Conservation (phyloP, 164 flowering plant genomes). For the Houttuynia cordata region DNA sequence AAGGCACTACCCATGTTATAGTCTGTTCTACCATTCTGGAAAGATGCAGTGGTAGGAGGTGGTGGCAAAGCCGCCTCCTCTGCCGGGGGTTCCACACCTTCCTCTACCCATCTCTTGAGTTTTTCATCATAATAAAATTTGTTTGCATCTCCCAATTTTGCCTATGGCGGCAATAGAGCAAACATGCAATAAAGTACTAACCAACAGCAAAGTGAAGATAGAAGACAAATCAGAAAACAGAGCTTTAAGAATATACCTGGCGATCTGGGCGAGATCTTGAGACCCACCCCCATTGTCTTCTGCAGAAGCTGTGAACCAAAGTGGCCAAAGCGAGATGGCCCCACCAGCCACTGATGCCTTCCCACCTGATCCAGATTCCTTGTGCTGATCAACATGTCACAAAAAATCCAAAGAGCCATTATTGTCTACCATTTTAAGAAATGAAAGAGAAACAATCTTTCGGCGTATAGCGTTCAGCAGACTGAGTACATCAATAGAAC, state of each 20-base stretch:
- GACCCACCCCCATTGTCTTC: conserved; percentile 82
- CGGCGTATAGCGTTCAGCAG: too few species aligned
- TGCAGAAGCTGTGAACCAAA: conserved; percentile 71
- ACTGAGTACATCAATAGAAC: too few species aligned
- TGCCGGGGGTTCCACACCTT: conserved; percentile 78
- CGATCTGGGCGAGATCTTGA: conserved; percentile 51
- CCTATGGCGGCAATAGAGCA: conserved; percentile 30
- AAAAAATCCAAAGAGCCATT: too few species aligned
- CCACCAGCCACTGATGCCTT: conserved; percentile 36
- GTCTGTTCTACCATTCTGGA: conserved; percentile 53
- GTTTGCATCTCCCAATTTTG: conserved; percentile 82
- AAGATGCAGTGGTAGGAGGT: conserved; percentile 61
- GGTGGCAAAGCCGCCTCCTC: conserved; percentile 77
- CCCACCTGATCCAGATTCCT: conserved; percentile 30
- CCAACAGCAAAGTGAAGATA: background rate
- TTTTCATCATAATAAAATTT: conserved; percentile 94
- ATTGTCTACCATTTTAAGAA: background rate
- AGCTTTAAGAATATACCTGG: conserved; percentile 35
- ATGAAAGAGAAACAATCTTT: background rate
- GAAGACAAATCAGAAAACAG: background rate
- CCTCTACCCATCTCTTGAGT: conserved; percentile 96
- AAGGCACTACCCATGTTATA: conserved; percentile 34
- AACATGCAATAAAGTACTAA: background rate
- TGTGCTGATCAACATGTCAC: conserved; percentile 35
- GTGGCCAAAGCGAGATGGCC: conserved; percentile 64